phyloP scores from a whole-genome alignment of 306 rosid species.

The Benincasa hispida region DNA sequence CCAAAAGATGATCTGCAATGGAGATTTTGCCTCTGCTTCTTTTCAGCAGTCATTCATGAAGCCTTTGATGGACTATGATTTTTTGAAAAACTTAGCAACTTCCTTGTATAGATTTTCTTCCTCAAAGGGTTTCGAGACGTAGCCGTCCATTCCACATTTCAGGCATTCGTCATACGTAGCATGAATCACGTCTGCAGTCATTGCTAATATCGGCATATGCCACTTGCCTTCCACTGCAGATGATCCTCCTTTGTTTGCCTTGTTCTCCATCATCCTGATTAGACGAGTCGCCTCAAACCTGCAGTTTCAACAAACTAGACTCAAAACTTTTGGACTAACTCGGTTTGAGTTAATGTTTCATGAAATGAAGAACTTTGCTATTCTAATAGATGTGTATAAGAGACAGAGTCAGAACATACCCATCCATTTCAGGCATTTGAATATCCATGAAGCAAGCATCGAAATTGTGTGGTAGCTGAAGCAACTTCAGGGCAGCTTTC shows the following conservation, averaged over 20 bases:
- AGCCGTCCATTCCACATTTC: constrained; percentile 91
- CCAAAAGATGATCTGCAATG: neutral
- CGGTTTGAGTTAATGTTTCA: neutral
- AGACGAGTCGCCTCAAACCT: constrained; percentile 79
- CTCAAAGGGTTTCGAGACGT: constrained; percentile 92
- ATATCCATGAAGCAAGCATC: constrained; percentile 99
- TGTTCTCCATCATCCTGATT: constrained; percentile 63
- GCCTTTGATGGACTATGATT: constrained; percentile 9
- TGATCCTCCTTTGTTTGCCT: constrained; percentile 42
- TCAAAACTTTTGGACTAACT: neutral
- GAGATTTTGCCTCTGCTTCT: neutral
- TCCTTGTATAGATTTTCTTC: constrained; percentile 90
- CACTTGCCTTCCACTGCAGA: constrained; percentile 29
- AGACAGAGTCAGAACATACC: constrained; percentile 44
- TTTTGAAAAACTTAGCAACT: constrained; percentile 62
- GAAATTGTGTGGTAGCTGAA: constrained; percentile 67
- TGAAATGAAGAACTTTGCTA: neutral
- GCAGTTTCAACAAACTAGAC: constrained; percentile 5
- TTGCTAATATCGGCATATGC: constrained; percentile 80
- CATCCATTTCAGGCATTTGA: constrained; percentile 99
- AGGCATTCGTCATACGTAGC: constrained; percentile 79
- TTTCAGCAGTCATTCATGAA: neutral
- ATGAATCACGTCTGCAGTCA: constrained; percentile 97
- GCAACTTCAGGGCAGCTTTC: constrained; percentile 70
- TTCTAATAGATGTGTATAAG: too few relatives aligned